Percentiles rank a stretch among this genome's conserved stretches.
Evolutionary conservation across 2,329 filamentous ascomycete genomes (phyloP).

Genomic region (Chrysoporthe austroafricana): DNA sequence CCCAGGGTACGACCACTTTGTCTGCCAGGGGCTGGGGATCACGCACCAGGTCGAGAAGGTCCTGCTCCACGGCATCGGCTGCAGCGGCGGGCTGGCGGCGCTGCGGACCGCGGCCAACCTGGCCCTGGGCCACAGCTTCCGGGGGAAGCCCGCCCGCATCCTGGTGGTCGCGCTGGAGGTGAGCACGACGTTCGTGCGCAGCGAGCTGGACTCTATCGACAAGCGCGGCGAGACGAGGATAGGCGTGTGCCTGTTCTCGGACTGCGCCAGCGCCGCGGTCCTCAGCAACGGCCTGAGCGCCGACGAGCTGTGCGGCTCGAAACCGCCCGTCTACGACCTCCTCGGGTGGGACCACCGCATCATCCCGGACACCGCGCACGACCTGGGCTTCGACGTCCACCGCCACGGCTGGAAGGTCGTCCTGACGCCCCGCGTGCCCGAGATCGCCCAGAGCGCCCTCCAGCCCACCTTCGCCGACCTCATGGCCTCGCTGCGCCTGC

Average conservation of each 20-base stretch:
- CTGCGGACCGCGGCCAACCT: constrained; percentile 69
- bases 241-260: constrained; percentile 69
- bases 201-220: constrained; percentile 67
- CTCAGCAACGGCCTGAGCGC: constrained; percentile 66
- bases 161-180: constrained; percentile 69
- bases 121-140: constrained; percentile 63
- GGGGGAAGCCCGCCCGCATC: constrained; percentile 63
- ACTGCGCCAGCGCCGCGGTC: constrained; percentile 69
- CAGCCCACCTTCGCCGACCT: constrained; percentile 59
- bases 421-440: constrained; percentile 63
- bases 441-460: constrained; percentile 56
- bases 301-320: constrained; percentile 32
- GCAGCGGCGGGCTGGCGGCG: constrained; percentile 65
- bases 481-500: constrained; percentile 43
- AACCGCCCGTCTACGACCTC: constrained; percentile 59
- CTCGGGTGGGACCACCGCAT: constrained; percentile 68
- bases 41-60: constrained; percentile 65
- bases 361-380: constrained; percentile 63
- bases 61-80: constrained; percentile 68
- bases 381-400: constrained; percentile 69
- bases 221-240: constrained; percentile 65
- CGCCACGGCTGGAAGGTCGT: constrained; percentile 70
- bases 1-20: constrained; percentile 69
- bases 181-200: constrained; percentile 63
- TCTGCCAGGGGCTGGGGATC: constrained; percentile 62